Evolutionary conservation across 2,329 filamentous ascomycete genomes (phyloP), one percentile per base, ranked within the genome.

Genomic region (Botrytis cinerea): DNA sequence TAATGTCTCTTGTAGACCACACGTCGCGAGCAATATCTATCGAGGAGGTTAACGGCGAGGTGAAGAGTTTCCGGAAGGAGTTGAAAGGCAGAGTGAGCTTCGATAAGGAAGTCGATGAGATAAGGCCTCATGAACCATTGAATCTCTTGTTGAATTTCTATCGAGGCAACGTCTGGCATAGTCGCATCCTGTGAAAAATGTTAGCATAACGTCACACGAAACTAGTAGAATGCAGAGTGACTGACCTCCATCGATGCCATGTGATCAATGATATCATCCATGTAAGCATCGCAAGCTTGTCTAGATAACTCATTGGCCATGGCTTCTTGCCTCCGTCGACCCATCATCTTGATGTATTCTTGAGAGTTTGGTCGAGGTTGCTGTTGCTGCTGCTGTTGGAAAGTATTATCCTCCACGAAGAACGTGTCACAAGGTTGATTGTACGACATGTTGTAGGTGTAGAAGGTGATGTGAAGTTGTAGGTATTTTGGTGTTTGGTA

Each of bases 81-180:
- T 79, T 94, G 92, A 84, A 98, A 99, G 75, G 95, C 95, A 77
- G 93, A 92, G 81, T 99, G 96, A 69, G 95, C 96, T 87, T 99
- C 96, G 80, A 98, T 92, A 78, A 99, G 89, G 84, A 99, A 99
- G 85, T 99, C 96, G 81, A 99, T 93, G 51, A 99, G 91, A 83
- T 98, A 98, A 0, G 96, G 96, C 80, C 96, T 88, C 96, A 99
- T 99, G 85, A 97, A 98, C 96, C 96, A 99, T 82, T 98, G 94
- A 76, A 99, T 98, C 87, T 99, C 96, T 77, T 95, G 94, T 84
- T 99, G 96, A 84, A 98, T 98, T 83, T 99, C 96, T 82, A 99
- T 99, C 51, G 97, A 94, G 83, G 95, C 95, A 82, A 97, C 95
- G 83, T 99, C 96, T 71, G 96, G 93, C 77, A 98, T 87, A 43